These are phyloP conservation scores for Chalciporus piperatus DNA, from an alignment of 768 basidiomycete genomes.

Conservation along the genomic window DNA sequence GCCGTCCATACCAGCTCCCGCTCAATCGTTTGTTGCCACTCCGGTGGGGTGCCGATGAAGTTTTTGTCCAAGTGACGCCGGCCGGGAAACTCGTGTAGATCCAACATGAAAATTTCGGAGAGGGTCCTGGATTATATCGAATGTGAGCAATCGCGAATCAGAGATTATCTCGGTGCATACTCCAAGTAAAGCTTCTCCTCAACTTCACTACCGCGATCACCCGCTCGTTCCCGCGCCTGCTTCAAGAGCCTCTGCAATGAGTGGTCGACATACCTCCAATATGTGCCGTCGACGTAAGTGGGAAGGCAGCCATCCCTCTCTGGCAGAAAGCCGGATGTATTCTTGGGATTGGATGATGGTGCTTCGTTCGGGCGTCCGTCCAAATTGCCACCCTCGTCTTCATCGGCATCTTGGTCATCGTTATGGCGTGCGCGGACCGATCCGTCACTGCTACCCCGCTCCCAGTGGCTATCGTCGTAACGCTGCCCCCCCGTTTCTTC, in stretches of 20 bases:
- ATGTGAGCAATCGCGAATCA: not conserved
- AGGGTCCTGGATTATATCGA: not conserved
- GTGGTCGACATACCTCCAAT: not conserved
- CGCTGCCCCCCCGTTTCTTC: too few relatives aligned
- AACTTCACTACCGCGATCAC: not conserved
- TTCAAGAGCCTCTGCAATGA: not conserved
- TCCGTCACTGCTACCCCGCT: not conserved
- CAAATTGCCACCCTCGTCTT: too few relatives aligned
- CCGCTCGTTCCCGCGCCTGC: not conserved
- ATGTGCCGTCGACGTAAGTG: not conserved
- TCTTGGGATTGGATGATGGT: not conserved
- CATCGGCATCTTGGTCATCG: too few relatives aligned
- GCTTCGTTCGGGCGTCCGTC: too few relatives aligned
- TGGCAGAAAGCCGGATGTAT: not conserved
- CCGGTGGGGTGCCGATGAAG: not conserved
- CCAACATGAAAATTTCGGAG: not conserved
- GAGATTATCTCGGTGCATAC: not conserved
- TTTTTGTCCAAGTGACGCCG: not conserved
- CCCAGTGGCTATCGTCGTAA: too few relatives aligned
- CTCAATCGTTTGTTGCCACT: not conserved
- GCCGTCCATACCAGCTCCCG: not conserved
- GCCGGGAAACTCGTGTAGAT: conserved; percentile 3
- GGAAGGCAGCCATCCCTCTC: not conserved
- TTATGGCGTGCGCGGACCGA: too few relatives aligned
- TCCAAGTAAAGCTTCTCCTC: not conserved